Base-by-base conservation (phyloP, 2,329 filamentous ascomycete species). In the Coniochaeta ligniaria region DNA sequence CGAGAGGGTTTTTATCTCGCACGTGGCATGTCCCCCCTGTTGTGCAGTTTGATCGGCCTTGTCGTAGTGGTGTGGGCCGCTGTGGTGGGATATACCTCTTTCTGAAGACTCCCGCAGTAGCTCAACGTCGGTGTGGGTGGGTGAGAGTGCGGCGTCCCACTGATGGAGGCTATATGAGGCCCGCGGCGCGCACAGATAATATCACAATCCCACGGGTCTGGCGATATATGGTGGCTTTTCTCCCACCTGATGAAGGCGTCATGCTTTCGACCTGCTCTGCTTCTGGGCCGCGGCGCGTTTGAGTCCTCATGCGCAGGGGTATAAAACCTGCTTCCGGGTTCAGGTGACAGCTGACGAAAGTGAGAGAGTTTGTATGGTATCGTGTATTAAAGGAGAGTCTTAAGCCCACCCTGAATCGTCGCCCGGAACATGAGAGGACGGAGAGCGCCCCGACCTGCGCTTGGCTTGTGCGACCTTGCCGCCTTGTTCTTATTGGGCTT, bases 21-120 rank as follows among this genome's bases (percentile, higher is more conserved):
- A 68, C 63, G 66, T 67, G 66, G 67, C 62, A 61, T 65, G 57
- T 59, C 7, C 60, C 58, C 59, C 60, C 58, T 33, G 59, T 26
- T 56, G 47, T 56, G 22, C 38, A 24, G 65, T 65, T 65, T 65
- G 63, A 67, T 67, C 65, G 47, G 60, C 58, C 63, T 36, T 55
- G 45, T 38, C n/a, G 54, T 24, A 38, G 54, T 56, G 54, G 54
- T 56, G 54, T 35, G 54, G n/a, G 26, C 54, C 31, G 54, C 9
- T n/a, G 47, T 52, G 47, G 47, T 52, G 47, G 47, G 47, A 52
- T 52, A 52, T 52, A 5, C 47, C 47, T 52, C 47, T 52, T 26
- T 52, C 16, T 22, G 47, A 52, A 31, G 17, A 31, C 24, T 22
- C 11, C 24, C 16, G 47, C 47, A n/a, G 47, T 26, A 47, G 43